phyloP scores from a whole-genome alignment of 345 rosid genomes.

The Camelina sativa region DNA sequence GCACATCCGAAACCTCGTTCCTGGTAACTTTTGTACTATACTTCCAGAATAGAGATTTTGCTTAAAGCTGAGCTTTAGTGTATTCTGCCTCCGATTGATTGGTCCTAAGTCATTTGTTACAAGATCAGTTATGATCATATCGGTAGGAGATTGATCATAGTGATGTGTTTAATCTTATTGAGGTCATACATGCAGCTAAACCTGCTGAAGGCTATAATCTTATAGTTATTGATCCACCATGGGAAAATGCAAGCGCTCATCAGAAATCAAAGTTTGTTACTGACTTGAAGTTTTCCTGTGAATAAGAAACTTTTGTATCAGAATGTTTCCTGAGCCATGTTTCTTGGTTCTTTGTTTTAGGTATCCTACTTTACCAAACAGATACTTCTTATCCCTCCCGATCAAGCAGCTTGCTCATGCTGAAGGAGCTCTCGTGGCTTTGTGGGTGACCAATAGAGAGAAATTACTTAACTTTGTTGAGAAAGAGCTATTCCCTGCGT shows the following conservation, averaged over 20 bases:
- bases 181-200: slow-evolving; percentile 54
- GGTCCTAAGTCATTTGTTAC: neutral
- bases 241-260: slow-evolving; percentile 92
- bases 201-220: slow-evolving; percentile 63
- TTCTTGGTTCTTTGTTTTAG: slow-evolving; percentile 45
- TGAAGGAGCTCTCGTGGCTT: slow-evolving; percentile 83
- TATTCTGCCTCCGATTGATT: neutral
- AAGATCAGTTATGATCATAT: neutral
- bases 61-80: slow-evolving; percentile 18
- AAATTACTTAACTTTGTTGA: slow-evolving; percentile 69
- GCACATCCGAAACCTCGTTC: slow-evolving; percentile 77
- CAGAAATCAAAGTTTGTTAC: slow-evolving; percentile 69
- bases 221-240: slow-evolving; percentile 88
- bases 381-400: slow-evolving; percentile 83
- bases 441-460: slow-evolving; percentile 95
- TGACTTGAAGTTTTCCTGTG: neutral
- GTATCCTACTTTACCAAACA: slow-evolving; percentile 87
- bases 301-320: neutral
- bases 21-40: slow-evolving; percentile 59
- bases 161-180: slow-evolving; percentile 7
- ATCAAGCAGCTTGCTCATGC: slow-evolving; percentile 68
- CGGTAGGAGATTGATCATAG: slow-evolving; percentile 3
- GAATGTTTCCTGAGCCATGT: neutral
- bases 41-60: neutral
- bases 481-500: slow-evolving; percentile 76